Percentiles rank a stretch among this genome's conserved stretches.
Conservation (phyloP, 2,329 filamentous ascomycete genomes). For the Trichoderma harzianum region DNA sequence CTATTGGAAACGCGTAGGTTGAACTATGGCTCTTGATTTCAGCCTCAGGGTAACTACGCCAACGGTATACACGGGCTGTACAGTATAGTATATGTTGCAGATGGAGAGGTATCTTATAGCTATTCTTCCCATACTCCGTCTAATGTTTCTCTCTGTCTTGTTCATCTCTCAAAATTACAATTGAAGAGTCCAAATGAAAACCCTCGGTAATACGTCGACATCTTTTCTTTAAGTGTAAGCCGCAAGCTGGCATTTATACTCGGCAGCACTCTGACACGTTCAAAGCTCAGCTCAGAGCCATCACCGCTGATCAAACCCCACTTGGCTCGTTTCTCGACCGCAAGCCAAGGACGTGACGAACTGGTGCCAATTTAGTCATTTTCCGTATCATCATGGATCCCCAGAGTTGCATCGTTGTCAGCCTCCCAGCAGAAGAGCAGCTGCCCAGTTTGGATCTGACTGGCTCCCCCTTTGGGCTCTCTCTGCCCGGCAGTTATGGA, state of each 20-base stretch:
- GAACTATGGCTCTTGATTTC: not conserved
- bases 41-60: not conserved
- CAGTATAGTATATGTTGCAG: not conserved
- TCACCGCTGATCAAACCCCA: not conserved
- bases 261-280: not conserved
- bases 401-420: not conserved
- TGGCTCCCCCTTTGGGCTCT: not conserved
- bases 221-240: not conserved
- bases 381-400: not conserved
- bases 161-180: not conserved
- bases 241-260: not conserved
- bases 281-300: not conserved
- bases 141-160: not conserved
- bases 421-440: not conserved
- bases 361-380: not conserved
- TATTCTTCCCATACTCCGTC: not conserved
- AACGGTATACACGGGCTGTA: not conserved
- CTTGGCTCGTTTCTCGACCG: not conserved
- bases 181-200: not conserved
- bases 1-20: not conserved
- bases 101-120: not conserved
- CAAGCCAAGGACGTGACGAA: not conserved
- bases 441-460: conserved; percentile 1
- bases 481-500: not conserved
- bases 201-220: not conserved